These are phyloP conservation scores for Aspergillus hancockii DNA, from an alignment of 495 filamentous ascomycete genomes.

Conservation along the genomic window DNA sequence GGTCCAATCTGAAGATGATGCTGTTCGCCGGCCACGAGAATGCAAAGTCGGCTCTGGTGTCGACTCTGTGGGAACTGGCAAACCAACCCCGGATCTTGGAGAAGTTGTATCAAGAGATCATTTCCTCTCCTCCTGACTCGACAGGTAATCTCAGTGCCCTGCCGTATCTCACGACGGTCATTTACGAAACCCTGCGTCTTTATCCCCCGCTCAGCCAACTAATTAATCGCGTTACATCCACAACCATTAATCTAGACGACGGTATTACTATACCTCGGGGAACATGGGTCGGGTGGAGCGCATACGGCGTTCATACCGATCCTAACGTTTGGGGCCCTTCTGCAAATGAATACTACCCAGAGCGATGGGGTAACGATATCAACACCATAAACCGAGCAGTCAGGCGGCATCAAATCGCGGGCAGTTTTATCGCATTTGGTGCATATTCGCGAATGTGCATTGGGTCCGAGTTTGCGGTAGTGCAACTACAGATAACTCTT, in stretches of 20 bases:
- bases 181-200: conserved; percentile 40
- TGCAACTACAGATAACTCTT: conserved; percentile 34
- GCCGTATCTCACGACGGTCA: conserved; percentile 36
- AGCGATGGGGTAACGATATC: conserved; percentile 35
- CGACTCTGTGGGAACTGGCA: conserved; percentile 34
- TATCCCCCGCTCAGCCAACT: conserved; percentile 42
- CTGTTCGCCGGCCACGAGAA: conserved; percentile 39
- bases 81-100: conserved; percentile 23
- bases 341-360: conserved; percentile 32
- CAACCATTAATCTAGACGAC: conserved; percentile 22
- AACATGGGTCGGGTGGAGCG: conserved; percentile 40
- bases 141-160: conserved; percentile 20
- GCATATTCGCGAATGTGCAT: conserved; percentile 37
- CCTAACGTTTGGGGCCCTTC: conserved; percentile 28
- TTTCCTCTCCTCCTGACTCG: not conserved
- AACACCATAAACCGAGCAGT: conserved; percentile 29
- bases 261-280: conserved; percentile 32
- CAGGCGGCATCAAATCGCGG: conserved; percentile 32
- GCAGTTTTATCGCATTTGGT: conserved; percentile 41
- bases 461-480: conserved; percentile 38
- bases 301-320: conserved; percentile 33
- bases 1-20: conserved; percentile 36
- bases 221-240: conserved; percentile 32
- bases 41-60: conserved; percentile 32
- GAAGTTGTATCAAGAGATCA: conserved; percentile 26